These are phyloP conservation scores for Trifolium repens DNA, from an alignment of 306 rosid genomes.

Conservation along the genomic window DNA sequence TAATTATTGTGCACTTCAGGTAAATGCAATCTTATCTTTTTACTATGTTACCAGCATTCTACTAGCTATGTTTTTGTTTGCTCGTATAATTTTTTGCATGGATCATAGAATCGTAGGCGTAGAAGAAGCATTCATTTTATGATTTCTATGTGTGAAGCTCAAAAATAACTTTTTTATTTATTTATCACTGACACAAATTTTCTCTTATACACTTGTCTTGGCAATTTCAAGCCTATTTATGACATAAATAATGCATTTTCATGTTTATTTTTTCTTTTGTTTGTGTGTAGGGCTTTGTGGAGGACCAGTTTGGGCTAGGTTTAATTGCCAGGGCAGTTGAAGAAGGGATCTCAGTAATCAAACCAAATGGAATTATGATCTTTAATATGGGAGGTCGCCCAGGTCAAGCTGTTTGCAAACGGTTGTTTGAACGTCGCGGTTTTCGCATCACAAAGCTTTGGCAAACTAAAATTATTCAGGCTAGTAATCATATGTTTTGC, in stretches of 20 bases:
- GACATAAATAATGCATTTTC: conserved; percentile 13
- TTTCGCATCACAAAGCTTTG: conserved; percentile 79
- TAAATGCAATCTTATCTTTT: conserved; percentile 43
- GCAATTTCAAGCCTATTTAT: conserved; percentile 19
- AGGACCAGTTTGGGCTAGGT: conserved; percentile 98
- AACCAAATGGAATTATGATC: conserved; percentile 90
- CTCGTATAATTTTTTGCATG: conserved; percentile 5
- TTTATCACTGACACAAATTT: conserved; percentile 20
- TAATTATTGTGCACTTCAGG: conserved; percentile 99
- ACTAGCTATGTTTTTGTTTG: conserved; percentile 23
- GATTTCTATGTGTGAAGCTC: conserved; percentile 30
- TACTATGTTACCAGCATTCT: conserved; percentile 14
- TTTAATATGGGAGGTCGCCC: conserved; percentile 99
- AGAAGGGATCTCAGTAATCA: conserved; percentile 92
- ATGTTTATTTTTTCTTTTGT: conserved; percentile 32
- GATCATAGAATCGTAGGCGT: background rate
- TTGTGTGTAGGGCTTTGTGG: conserved; percentile 84
- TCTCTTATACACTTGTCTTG: conserved; percentile 24
- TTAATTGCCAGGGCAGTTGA: conserved; percentile 98
- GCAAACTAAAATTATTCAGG: conserved; percentile 98
- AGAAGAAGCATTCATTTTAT: conserved; percentile 29
- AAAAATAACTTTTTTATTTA: conserved; percentile 5
- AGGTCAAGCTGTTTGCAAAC: conserved; percentile 92
- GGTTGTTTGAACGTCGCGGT: conserved; percentile 96
- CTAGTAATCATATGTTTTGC: conserved; percentile 46